Conservation (phyloP, 768 basidiomycete genomes). For the Pleurotus tuber-regium region DNA sequence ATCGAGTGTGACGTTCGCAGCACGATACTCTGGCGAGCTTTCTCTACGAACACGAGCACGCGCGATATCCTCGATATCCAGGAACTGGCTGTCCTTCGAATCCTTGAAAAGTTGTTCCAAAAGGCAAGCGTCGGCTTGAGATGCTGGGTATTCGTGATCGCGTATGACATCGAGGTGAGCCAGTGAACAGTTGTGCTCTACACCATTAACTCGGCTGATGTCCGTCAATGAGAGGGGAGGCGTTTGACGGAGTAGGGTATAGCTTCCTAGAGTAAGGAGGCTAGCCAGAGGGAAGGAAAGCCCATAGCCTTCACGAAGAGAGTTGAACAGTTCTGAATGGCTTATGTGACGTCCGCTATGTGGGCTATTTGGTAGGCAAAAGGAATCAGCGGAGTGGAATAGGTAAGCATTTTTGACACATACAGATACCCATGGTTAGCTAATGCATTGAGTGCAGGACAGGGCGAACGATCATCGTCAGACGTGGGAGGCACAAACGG, state of each 20-base stretch:
- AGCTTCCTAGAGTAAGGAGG: conserved; percentile 24
- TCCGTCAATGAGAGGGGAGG: conserved; percentile 13
- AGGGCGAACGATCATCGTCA: conserved; percentile 41
- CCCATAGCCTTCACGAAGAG: conserved; percentile 26
- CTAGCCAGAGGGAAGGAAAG: conserved; percentile 26
- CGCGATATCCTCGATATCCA: conserved; percentile 21
- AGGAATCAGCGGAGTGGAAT: background rate
- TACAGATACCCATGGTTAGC: conserved; percentile 39
- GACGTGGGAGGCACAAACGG: background rate
- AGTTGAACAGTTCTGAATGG: conserved; percentile 20
- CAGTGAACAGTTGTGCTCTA: conserved; percentile 37
- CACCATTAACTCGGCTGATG: conserved; percentile 31
- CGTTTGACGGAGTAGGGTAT: conserved; percentile 26
- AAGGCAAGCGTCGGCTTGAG: conserved; percentile 14
- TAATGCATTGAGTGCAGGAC: conserved; percentile 49
- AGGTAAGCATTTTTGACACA: background rate
- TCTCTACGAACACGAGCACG: conserved; percentile 35
- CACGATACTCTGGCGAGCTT: conserved; percentile 11
- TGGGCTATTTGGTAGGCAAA: conserved; percentile 23
- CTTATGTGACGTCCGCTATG: conserved; percentile 29
- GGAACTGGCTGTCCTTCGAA: conserved; percentile 19
- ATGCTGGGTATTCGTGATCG: conserved; percentile 29
- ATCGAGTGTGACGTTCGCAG: conserved; percentile 21
- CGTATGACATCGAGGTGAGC: conserved; percentile 27
- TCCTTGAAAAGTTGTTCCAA: conserved; percentile 13